phyloP scores from a whole-genome alignment of 768 basidiomycete genomes.

The Lentinula detonsa region DNA sequence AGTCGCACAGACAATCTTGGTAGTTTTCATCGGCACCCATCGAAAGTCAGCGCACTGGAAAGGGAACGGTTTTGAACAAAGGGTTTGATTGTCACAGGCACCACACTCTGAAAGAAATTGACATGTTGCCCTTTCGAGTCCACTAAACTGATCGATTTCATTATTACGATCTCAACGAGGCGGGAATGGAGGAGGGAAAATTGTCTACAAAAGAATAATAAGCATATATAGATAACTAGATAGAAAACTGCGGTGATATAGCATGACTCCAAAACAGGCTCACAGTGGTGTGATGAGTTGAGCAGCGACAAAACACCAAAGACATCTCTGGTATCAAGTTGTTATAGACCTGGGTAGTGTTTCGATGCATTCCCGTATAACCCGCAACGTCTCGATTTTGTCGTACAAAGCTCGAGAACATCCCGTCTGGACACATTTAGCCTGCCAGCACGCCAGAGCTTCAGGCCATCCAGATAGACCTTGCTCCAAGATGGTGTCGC shows the following conservation, averaged over 20 bases:
- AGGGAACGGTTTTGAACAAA: too few relatives aligned
- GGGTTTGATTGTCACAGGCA: too few relatives aligned
- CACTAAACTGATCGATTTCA: too few relatives aligned
- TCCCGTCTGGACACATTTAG: conserved; percentile 37
- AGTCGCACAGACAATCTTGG: too few relatives aligned
- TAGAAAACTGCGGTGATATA: background rate
- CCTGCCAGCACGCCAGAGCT: conserved; percentile 56
- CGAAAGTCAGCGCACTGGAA: too few relatives aligned
- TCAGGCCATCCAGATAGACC: conserved; percentile 53
- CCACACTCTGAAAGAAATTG: too few relatives aligned
- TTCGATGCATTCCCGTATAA: conserved; percentile 49
- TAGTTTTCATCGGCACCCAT: too few relatives aligned
- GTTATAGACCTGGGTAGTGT: conserved; percentile 33
- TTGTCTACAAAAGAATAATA: background rate
- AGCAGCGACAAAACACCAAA: background rate
- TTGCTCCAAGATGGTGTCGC: conserved; percentile 45
- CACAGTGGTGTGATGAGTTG: background rate
- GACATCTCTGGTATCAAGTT: background rate
- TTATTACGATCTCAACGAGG: background rate
- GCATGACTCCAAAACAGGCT: background rate
- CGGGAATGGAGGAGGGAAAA: background rate
- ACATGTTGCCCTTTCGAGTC: too few relatives aligned
- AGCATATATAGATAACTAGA: background rate
- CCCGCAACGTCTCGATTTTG: conserved; percentile 44
- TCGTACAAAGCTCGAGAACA: conserved; percentile 53